Conservation (phyloP, 2,329 filamentous ascomycete genomes). For the Ophiostoma quercus region DNA sequence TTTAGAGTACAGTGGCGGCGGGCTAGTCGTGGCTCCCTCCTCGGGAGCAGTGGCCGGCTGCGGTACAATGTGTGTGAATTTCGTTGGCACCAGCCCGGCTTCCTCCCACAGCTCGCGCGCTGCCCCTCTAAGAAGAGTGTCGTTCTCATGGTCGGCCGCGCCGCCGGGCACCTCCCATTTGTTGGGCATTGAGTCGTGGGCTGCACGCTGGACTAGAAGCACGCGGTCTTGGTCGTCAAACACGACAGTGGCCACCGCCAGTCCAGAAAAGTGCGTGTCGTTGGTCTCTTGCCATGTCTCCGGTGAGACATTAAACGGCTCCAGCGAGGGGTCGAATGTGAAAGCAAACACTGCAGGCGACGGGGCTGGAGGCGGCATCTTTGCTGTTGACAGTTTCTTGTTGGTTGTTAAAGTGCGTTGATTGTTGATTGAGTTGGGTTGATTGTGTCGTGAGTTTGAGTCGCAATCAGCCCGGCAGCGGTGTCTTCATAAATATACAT, state of each 20-base stretch:
- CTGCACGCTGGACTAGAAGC: constrained; percentile 39
- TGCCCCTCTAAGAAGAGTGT: constrained; percentile 35
- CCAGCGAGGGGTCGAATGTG: constrained; percentile 27
- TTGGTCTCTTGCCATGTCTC: constrained; percentile 28
- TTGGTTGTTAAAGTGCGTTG: neutral
- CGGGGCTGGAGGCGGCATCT: constrained; percentile 19
- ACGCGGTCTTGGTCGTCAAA: constrained; percentile 33
- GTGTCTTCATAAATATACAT: neutral
- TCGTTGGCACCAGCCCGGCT: constrained; percentile 34
- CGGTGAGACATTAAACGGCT: constrained; percentile 27
- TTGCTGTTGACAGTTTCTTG: neutral
- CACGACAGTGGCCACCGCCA: constrained; percentile 32
- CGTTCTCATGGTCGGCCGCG: constrained; percentile 36
- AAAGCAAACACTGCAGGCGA: constrained; percentile 28
- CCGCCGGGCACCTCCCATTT: constrained; percentile 43
- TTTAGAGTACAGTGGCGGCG: neutral
- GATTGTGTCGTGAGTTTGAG: neutral
- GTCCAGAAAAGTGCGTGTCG: constrained; percentile 25
- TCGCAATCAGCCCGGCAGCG: neutral
- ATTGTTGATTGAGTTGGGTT: neutral
- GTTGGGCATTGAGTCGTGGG: constrained; percentile 38
- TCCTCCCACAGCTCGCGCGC: constrained; percentile 43
- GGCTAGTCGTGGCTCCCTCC: neutral
- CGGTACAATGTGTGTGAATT: constrained; percentile 29
- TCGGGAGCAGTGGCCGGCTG: constrained; percentile 17